These are phyloP conservation scores for Ceratobasidium sp. DNA, from an alignment of 1,284 basidiomycete species.

Conservation along the genomic window DNA sequence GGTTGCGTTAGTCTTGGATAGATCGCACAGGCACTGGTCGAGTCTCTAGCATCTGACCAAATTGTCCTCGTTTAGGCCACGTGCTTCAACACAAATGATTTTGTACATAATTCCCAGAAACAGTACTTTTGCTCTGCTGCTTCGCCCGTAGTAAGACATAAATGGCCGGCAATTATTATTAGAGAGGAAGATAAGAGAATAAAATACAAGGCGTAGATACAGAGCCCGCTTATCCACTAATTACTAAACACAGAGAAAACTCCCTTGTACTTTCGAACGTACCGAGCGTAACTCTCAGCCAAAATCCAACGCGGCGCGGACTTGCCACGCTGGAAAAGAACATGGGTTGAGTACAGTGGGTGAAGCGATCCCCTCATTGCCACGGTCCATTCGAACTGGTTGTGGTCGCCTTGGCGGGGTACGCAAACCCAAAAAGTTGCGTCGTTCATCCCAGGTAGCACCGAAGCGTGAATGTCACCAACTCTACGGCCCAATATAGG, in stretches of 20 bases:
- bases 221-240: not conserved
- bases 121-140: too few relatives aligned
- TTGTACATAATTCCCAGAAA: too few relatives aligned
- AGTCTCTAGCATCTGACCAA: too few relatives aligned
- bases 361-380: not conserved
- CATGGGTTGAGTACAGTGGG: not conserved
- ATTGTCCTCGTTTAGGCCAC: too few relatives aligned
- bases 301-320: constrained; percentile 1
- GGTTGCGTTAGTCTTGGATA: too few relatives aligned
- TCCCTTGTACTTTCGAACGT: not conserved
- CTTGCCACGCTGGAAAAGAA: not conserved
- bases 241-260: not conserved
- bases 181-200: not conserved
- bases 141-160: too few relatives aligned
- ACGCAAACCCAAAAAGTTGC: not conserved
- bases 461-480: not conserved
- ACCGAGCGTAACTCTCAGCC: not conserved
- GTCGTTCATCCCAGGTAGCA: not conserved
- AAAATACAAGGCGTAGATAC: not conserved
- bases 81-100: too few relatives aligned
- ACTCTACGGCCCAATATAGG: not conserved
- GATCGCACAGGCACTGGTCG: too few relatives aligned
- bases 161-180: too few relatives aligned
- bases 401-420: not conserved
- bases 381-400: not conserved